phyloP scores from a whole-genome alignment of 805 yeast genomes.

The Saturnispora serradocipensis region DNA sequence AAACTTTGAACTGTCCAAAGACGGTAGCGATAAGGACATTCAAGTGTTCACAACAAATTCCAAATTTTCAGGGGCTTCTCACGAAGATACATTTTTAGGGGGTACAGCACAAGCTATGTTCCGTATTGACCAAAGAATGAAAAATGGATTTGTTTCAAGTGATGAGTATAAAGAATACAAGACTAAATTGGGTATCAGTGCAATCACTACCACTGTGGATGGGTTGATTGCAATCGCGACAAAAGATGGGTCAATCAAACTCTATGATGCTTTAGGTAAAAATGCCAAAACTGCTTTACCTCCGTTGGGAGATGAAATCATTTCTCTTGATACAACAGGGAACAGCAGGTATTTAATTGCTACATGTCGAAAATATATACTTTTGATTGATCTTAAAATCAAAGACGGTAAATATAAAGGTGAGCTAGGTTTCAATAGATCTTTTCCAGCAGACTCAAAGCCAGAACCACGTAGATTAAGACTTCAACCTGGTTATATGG shows the following conservation, averaged over 20 bases:
- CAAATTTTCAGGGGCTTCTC: constrained; percentile 65
- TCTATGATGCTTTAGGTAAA: constrained; percentile 64
- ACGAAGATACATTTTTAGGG: constrained; percentile 69
- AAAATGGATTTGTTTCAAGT: constrained; percentile 46
- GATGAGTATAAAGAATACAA: constrained; percentile 45
- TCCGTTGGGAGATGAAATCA: constrained; percentile 68
- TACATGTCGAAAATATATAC: constrained; percentile 63
- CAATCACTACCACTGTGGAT: constrained; percentile 59
- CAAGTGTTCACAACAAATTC: constrained; percentile 58
- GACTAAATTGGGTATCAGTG: constrained; percentile 45
- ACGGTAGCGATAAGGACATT: constrained; percentile 31
- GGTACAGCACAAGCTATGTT: constrained; percentile 57
- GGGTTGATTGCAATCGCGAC: constrained; percentile 77
- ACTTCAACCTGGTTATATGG: constrained; percentile 63
- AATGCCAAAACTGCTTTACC: constrained; percentile 75
- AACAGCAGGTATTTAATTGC: constrained; percentile 80
- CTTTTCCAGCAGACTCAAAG: constrained; percentile 54
- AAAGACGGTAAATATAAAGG: constrained; percentile 55
- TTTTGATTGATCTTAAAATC: constrained; percentile 59
- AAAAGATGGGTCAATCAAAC: constrained; percentile 61
- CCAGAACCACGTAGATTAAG: constrained; percentile 64
- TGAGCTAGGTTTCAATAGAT: constrained; percentile 50
- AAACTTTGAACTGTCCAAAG: constrained; percentile 56
- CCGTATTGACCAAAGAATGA: constrained; percentile 72
- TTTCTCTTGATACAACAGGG: constrained; percentile 60